Base-by-base conservation (phyloP, 495 filamentous ascomycete genomes). In the Xylaria sp. region DNA sequence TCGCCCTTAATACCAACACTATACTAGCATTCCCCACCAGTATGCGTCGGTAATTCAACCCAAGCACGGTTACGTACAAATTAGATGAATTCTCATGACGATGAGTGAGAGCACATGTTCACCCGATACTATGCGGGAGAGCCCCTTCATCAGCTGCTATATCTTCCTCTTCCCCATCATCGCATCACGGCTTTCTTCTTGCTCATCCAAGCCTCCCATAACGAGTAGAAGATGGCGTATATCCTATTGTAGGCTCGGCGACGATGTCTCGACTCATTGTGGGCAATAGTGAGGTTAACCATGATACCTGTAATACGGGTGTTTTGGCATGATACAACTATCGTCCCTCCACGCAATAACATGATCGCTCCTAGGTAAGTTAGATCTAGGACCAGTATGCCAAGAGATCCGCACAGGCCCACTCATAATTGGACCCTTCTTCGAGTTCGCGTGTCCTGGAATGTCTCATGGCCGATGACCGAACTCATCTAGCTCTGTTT, bases 401-500 rank as follows among this genome's bases (percentile, higher is more conserved):
- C 26, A 35, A 48, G 29, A 64, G 61, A 46, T 46, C 17, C 3
- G n/a, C 0, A 3, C 12, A 46, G 31, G n/a, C 58, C n/a, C 24
- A 37, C 37, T 5, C 5, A 2, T 21, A 7, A 37, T 44, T 21
- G n/a, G 12, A 9, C 24, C 15, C 31, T 26, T 19, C 21, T 26
- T 29, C 29, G 29, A 66, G 15, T 37, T 40, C 44, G 17, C 63
- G n/a, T 50, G 2, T 19, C 26, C 26, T 11, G 19, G n/a, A 37
- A 3, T 9, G 3, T 55, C 35, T 63, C 44, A 70, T 15, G 59
- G n/a, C 3, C 21, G 58, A 55, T 33, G 58, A 40, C 21, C 2
- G 26, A 53, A 74, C 44, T 67, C 71, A 44, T 53, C 67, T 19
- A 78, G 67, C 57, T 78, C 76, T 33, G 65, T 72, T 15, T 78